These are phyloP conservation scores for Phytophthora kernoviae DNA, from an alignment of 352 stramenopile genomes.

Conservation along the genomic window DNA sequence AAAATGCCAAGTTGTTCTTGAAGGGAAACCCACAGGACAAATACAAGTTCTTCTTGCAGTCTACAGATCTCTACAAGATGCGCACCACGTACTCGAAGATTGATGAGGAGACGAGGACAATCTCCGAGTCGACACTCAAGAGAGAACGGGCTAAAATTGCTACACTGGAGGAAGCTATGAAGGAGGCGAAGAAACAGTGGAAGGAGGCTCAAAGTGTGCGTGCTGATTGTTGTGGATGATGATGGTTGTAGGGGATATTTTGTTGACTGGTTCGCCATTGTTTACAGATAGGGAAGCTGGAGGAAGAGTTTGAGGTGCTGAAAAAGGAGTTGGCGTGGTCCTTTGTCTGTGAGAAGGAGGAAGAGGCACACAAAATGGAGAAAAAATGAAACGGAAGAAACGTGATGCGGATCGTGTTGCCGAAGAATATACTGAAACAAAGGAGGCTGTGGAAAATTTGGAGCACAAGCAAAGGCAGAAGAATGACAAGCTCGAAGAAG, in stretches of 20 bases:
- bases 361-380: slow-evolving; percentile 45
- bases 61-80: slow-evolving; percentile 95
- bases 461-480: slow-evolving; percentile 68
- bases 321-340: slow-evolving; percentile 86
- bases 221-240: neutral
- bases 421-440: slow-evolving; percentile 52
- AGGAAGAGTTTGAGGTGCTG: slow-evolving; percentile 70
- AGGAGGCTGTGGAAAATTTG: slow-evolving; percentile 48
- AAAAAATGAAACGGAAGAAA: slow-evolving; percentile 68
- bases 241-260: neutral
- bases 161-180: slow-evolving; percentile 57
- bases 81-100: slow-evolving; percentile 87
- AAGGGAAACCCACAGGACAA: slow-evolving; percentile 95
- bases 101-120: slow-evolving; percentile 73
- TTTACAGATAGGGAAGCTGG: slow-evolving; percentile 72
- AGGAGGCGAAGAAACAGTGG: slow-evolving; percentile 74
- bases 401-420: slow-evolving; percentile 41
- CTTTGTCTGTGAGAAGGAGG: slow-evolving; percentile 78
- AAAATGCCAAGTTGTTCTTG: slow-evolving; percentile 98
- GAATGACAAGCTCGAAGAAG: slow-evolving; percentile 63
- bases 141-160: slow-evolving; percentile 70
- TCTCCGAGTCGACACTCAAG: slow-evolving; percentile 66
- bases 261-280: slow-evolving; percentile 6
- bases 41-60: slow-evolving; percentile 98
- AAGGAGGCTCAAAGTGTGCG: slow-evolving; percentile 74